Base-by-base conservation (phyloP, 192 early-diverging fungal species). In the Backusella mclennaniae region DNA sequence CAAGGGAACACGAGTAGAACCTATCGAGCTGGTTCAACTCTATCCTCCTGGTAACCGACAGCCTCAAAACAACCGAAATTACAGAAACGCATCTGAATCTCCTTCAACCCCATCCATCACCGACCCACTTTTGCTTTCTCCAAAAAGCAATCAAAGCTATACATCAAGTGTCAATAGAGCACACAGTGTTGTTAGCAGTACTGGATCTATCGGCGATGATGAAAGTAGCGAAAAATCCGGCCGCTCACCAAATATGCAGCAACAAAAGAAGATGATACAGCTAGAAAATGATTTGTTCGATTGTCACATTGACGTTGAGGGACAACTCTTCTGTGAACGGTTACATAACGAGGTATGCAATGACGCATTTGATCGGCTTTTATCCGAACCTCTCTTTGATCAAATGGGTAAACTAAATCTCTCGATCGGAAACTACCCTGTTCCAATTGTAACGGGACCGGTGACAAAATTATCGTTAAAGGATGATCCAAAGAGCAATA, bases 351-450 rank as follows among this genome's bases (percentile, higher is more conserved):
- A 73, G 23, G 71, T 53, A 0, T 53, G 49, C 6, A 52, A 73
- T 23, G 71, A 73, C 21, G 44, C 71, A 35, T 35, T 73, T 21
- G 31, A 73, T 35, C 46, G 49, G 0, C 49, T 73, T 49, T 33
- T 73, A 35, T 73, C 71, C 4, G 49, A 73, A 12, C 71, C 71
- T 11, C 44, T 73, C 29, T 73, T 73, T 52, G 71, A 73, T n/a
- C 29, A 33, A 36, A 49, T 53, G 49, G 71, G 71, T 6, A 53
- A 73, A 52, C 14, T 73, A 35, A 73, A 73, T 11, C 33, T 73
- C 21, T 35, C 49, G 3, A 73, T 73, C 2, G 44, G 49, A 35
- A 73, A 21, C 17, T 56, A 66, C 2, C 73, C 73, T 56, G 36
- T 63, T 14, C 44, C 72, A 6, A 66, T 66, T 6, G 53, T 56